Base-by-base conservation (phyloP, 2,329 filamentous ascomycete species). In the Venturia aucupariae region DNA sequence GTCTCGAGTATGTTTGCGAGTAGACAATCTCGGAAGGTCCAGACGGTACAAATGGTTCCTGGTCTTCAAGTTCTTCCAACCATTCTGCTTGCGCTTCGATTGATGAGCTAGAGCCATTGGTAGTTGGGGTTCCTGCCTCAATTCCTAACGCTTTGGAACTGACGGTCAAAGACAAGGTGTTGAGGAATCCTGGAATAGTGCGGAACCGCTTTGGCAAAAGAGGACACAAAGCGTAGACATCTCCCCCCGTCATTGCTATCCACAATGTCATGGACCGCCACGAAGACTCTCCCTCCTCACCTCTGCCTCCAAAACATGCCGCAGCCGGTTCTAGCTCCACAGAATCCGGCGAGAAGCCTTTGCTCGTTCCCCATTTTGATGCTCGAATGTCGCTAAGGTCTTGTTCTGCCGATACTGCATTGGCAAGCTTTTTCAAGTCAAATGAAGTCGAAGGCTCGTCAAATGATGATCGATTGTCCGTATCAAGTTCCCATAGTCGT, bases 181-280 rank as follows among this genome's bases (percentile, higher is more conserved):
- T 57, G 7, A 66, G 38, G 19, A 41, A 42, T 30, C 42, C 57
- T 19, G 65, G 24, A 27, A 44, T 51, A 27, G 67, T 62, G 30
- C 66, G 70, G 67, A 32, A 60, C 19, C 92, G 93, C 97, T 70
- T 88, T 90, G 62, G 86, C 86, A 99, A 80, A 48, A 99, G 81
- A 1, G 94, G 94, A 72, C 92, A 97, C 10, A 99, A 79, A 1
- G 93, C 92, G 72, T 99, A 99, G 6, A 97, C 84, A 72, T 97
- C 92, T 3, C 94, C 94, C 66, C 91, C 89, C 44, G 86, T 86
- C 89, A 97, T 99, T n/a, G 92, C 92, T 62, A 97, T 80, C 90
- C 93, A 99, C 13, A 99, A 81, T 0, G 94, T 97, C 90, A 97
- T 97, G 11, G 92, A 86, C 8, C 92, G 90, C 94, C 94, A 99